Conservation (phyloP, 2,329 filamentous ascomycete genomes). For the Dryadomyces quercivorus region DNA sequence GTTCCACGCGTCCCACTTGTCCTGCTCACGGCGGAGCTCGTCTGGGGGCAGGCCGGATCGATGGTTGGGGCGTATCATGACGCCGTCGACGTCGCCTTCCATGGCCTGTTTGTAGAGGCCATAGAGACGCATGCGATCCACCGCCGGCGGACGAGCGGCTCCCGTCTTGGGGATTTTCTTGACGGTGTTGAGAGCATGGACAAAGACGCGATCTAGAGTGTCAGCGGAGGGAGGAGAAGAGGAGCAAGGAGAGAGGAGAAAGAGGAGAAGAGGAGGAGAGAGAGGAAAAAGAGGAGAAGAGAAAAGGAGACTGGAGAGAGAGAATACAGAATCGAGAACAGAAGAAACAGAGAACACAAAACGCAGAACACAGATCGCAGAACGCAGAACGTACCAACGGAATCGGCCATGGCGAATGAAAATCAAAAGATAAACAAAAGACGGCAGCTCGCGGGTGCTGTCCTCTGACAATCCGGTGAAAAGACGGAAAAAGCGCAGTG, state of each 20-base stretch:
- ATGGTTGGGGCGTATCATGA: slow-evolving; percentile 68
- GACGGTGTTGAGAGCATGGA: slow-evolving; percentile 96
- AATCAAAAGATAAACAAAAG: background rate
- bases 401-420: background rate
- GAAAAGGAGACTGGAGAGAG: too few relatives aligned
- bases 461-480: background rate
- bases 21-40: slow-evolving; percentile 46
- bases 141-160: slow-evolving; percentile 72
- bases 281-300: too few relatives aligned
- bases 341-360: background rate
- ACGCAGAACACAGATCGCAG: too few relatives aligned
- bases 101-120: slow-evolving; percentile 98
- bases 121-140: slow-evolving; percentile 83
- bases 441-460: background rate
- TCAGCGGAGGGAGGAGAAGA: too few relatives aligned
- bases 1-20: slow-evolving; percentile 93
- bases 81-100: slow-evolving; percentile 92
- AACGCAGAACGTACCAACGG: slow-evolving; percentile 2
- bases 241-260: too few relatives aligned
- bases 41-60: slow-evolving; percentile 34
- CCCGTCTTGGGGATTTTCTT: slow-evolving; percentile 95
- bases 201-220: slow-evolving; percentile 84
- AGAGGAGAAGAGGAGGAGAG: too few relatives aligned
- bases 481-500: background rate
- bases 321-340: too few relatives aligned